Base-by-base conservation (phyloP, 2,329 filamentous ascomycete genomes). In the Mariannaea elegans region DNA sequence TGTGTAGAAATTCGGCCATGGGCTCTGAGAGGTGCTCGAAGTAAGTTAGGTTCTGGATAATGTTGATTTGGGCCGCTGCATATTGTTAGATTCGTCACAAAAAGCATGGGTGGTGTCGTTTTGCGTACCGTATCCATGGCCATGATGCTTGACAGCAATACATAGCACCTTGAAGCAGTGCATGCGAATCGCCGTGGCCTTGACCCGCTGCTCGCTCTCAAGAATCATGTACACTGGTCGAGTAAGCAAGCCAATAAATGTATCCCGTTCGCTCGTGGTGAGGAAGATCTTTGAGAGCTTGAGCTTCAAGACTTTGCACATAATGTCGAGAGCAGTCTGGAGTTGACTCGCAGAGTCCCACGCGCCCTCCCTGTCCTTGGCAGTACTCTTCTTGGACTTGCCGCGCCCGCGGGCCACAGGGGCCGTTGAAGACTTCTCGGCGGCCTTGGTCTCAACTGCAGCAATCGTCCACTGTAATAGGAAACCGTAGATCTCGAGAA, bases 1-100 rank as follows among this genome's bases (percentile, higher is more conserved):
- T 99, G 70, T 98, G 93, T 4, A 99, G 81, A 70, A 99, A 97
- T 75, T 99, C 96, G 29, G 95, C 95, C 95, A 99, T 99, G 1
- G 95, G 95, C 73, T 99, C 95, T 1, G 95, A 94, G n/a, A 99
- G 81, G 76, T 99, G 95, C 78, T 99, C 95, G 71, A 98, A 99
- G 75, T 99, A 99, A 5, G 95, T 97, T 66, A 99, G 80, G 73
- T 95, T 98, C 76, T 99, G 95, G 54, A 98, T 94, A 71, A 99
- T 97, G 44, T 94, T 97, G 46, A 97, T 98, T 83, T 99, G 95
- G 2, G 95, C 95, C 50, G 92, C 92, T 96, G 70, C 8, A 38
- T 21, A 6, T 21, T 45, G 63, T 81, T 55, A 78, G 73, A 64
- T 58, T 65, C 27, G 12, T n/a, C 12, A 14, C 19, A 21, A 29